These are phyloP conservation scores for Spathaspora girioi DNA, from an alignment of 805 yeast species.

Conservation along the genomic window DNA sequence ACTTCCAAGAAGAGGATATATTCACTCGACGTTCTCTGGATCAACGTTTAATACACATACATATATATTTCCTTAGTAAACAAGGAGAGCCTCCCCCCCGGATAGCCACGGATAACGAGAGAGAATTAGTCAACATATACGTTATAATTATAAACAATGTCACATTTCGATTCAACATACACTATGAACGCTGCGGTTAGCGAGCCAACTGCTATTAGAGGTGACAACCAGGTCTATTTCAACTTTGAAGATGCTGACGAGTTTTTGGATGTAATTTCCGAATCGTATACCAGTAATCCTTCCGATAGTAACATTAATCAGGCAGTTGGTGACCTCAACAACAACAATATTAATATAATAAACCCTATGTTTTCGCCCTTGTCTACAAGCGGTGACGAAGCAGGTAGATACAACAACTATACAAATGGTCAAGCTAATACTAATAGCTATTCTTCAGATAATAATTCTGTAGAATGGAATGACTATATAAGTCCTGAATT, in stretches of 20 bases:
- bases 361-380: constrained; percentile 5
- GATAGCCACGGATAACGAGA: background rate
- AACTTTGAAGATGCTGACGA: constrained; percentile 28
- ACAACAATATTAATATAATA: constrained; percentile 4
- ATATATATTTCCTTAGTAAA: background rate
- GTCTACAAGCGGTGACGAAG: constrained; percentile 6
- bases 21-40: background rate
- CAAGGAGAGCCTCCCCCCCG: background rate
- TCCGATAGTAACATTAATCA: constrained; percentile 6
- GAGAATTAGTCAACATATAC: background rate
- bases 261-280: constrained; percentile 27
- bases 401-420: background rate
- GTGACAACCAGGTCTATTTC: constrained; percentile 8
- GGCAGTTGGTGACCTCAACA: background rate
- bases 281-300: constrained; percentile 11
- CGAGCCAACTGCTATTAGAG: background rate
- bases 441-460: background rate
- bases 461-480: constrained; percentile 1
- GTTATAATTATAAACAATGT: background rate
- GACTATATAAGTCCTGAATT: constrained; percentile 1
- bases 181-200: background rate
- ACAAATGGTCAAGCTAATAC: constrained; percentile 1
- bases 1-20: background rate
- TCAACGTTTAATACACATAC: background rate
- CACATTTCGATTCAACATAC: background rate